Evolutionary conservation across 179 eudicot species (phyloP).

Genomic region (Pouteria campechiana): DNA sequence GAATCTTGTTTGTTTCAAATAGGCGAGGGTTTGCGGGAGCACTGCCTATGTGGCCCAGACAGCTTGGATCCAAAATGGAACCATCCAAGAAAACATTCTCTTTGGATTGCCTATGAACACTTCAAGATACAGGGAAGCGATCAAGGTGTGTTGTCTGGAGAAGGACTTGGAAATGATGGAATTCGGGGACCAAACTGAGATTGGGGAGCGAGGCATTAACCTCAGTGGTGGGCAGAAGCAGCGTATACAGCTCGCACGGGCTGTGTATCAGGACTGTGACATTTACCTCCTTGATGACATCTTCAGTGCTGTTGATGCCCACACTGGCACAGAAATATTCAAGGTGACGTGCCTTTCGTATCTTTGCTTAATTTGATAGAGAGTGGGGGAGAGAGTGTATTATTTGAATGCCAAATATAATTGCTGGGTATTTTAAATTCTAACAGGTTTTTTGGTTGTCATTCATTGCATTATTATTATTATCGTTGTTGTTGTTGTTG

Average conservation of each 20-base stretch:
- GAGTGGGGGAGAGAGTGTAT: no score
- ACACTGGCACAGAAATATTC: slow-evolving; percentile 85
- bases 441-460: no score
- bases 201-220: slow-evolving; percentile 98
- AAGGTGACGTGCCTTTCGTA: slow-evolving; percentile 60
- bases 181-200: slow-evolving; percentile 93
- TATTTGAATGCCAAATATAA: no score
- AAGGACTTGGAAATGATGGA: slow-evolving; percentile 97
- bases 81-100: slow-evolving; percentile 73
- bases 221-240: slow-evolving; percentile 98
- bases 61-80: slow-evolving; percentile 94
- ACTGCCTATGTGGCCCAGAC: slow-evolving; percentile 98
- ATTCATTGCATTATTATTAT: no score
- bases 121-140: slow-evolving; percentile 49
- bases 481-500: no score
- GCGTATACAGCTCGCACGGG: slow-evolving; percentile 88
- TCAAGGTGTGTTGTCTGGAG: slow-evolving; percentile 67
- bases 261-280: slow-evolving; percentile 89
- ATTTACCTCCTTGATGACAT: slow-evolving; percentile 93
- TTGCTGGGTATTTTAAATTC: no score
- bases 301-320: slow-evolving; percentile 97
- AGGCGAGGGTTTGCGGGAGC: slow-evolving; percentile 75
- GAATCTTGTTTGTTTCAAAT: slow-evolving; percentile 2
- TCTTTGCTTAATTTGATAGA: no score
- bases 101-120: slow-evolving; percentile 78